These are phyloP conservation scores for Otatea glauca DNA, from an alignment of 176 grass and related monocot species.

Conservation along the genomic window DNA sequence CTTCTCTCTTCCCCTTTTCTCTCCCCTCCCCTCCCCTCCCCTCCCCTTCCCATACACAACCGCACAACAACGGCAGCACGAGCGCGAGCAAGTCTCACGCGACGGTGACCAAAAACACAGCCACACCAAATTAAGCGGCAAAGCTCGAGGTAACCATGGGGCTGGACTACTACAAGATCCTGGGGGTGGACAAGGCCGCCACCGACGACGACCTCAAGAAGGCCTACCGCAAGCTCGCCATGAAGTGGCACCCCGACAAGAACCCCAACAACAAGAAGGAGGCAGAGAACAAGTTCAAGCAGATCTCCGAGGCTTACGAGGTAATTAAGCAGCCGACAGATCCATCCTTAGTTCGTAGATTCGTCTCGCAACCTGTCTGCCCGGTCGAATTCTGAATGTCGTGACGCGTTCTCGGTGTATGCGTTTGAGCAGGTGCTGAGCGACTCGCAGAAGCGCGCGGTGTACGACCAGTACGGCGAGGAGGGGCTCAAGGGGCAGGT, in stretches of 20 bases:
- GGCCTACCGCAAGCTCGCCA: conserved; percentile 95
- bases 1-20: conserved; percentile 55
- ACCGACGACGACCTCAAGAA: conserved; percentile 96
- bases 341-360: not conserved
- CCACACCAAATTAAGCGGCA: not conserved
- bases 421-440: conserved; percentile 68
- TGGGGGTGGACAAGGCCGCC: conserved; percentile 79
- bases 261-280: conserved; percentile 96
- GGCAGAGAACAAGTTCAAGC: conserved; percentile 95
- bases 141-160: conserved; percentile 55
- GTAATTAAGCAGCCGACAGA: conserved; percentile 41
- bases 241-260: conserved; percentile 99
- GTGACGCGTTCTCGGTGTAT: conserved; percentile 1
- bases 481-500: conserved; percentile 93
- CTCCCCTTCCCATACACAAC: not conserved
- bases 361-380: not conserved
- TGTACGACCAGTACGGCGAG: conserved; percentile 98
- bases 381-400: not conserved
- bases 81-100: not conserved
- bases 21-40: not conserved
- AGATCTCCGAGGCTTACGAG: conserved; percentile 99
- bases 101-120: conserved; percentile 5
- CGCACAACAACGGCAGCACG: not conserved
- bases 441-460: conserved; percentile 81
- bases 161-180: conserved; percentile 88